Conservation (phyloP, 78 protist species). For the Paratrimastix pyriformis region DNA sequence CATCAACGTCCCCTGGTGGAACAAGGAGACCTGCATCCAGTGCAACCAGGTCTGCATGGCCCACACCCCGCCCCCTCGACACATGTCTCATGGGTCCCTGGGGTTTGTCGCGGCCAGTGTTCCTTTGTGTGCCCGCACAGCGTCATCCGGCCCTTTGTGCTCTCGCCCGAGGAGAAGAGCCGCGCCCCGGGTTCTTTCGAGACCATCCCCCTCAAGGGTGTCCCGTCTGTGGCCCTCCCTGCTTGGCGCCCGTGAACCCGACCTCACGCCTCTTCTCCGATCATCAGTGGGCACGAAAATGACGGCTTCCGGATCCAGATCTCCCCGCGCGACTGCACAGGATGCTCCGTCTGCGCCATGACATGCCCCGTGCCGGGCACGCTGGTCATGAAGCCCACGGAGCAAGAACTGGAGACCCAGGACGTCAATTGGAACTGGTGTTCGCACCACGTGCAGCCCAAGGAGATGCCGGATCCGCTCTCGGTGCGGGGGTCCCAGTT, state of each 20-base stretch:
- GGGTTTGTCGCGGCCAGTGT: too few species aligned
- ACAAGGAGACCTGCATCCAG: slow-evolving; percentile 40
- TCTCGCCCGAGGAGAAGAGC: slow-evolving; percentile 11
- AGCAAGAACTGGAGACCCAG: slow-evolving; percentile 10
- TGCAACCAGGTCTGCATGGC: too few species aligned
- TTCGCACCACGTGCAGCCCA: slow-evolving; percentile 20
- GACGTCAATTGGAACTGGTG: slow-evolving; percentile 27
- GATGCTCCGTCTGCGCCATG: slow-evolving; percentile 51
- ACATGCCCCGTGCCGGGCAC: slow-evolving; percentile 56
- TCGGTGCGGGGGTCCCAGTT: slow-evolving; percentile 46
- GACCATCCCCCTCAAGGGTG: slow-evolving; percentile 19
- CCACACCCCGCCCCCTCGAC: too few species aligned
- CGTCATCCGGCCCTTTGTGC: slow-evolving; percentile 44
- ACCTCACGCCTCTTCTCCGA: too few species aligned
- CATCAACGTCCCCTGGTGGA: slow-evolving; percentile 31
- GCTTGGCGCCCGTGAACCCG: too few species aligned
- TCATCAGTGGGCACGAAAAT: too few species aligned
- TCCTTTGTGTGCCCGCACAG: slow-evolving; percentile 54
- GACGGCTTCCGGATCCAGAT: slow-evolving; percentile 43
- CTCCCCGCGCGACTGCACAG: slow-evolving; percentile 55
- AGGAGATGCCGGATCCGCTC: slow-evolving; percentile 13
- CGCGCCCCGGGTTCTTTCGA: slow-evolving; percentile 19
- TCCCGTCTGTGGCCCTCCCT: neutral
- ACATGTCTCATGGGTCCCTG: too few species aligned
- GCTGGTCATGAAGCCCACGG: slow-evolving; percentile 21